These are phyloP conservation scores for Leishmania mexicana DNA, from an alignment of 208 protist species.

Conservation along the genomic window DNA sequence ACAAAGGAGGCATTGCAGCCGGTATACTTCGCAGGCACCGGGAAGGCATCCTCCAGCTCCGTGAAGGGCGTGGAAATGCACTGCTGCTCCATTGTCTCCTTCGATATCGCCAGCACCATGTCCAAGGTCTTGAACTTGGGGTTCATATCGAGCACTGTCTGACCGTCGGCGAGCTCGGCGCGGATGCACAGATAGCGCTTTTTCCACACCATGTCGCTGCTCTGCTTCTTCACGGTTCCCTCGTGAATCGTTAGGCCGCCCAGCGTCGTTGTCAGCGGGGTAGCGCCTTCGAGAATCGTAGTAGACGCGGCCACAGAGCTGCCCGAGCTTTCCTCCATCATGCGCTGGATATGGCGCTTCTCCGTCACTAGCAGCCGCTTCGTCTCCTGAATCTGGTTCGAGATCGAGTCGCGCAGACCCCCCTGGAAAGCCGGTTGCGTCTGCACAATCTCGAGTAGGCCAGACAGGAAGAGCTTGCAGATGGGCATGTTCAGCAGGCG, in stretches of 20 bases:
- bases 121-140: constrained; percentile 72
- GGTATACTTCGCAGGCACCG: constrained; percentile 78
- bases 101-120: constrained; percentile 71
- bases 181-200: constrained; percentile 79
- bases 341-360: constrained; percentile 40
- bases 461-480: constrained; percentile 78
- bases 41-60: constrained; percentile 79
- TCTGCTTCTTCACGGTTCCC: constrained; percentile 71
- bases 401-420: constrained; percentile 57
- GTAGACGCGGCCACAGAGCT: constrained; percentile 49
- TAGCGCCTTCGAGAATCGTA: constrained; percentile 70
- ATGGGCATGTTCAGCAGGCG: constrained; percentile 72
- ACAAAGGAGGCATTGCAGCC: constrained; percentile 70
- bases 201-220: constrained; percentile 79
- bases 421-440: constrained; percentile 65
- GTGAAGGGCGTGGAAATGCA: constrained; percentile 76
- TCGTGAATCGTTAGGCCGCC: constrained; percentile 68
- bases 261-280: constrained; percentile 50
- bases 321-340: constrained; percentile 61
- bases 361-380: constrained; percentile 62
- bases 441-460: constrained; percentile 78
- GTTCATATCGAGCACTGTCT: constrained; percentile 48
- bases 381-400: constrained; percentile 59
- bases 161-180: constrained; percentile 58
- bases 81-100: constrained; percentile 82